Conservation (phyloP, 768 basidiomycete genomes). For the Wakefieldia striispora region DNA sequence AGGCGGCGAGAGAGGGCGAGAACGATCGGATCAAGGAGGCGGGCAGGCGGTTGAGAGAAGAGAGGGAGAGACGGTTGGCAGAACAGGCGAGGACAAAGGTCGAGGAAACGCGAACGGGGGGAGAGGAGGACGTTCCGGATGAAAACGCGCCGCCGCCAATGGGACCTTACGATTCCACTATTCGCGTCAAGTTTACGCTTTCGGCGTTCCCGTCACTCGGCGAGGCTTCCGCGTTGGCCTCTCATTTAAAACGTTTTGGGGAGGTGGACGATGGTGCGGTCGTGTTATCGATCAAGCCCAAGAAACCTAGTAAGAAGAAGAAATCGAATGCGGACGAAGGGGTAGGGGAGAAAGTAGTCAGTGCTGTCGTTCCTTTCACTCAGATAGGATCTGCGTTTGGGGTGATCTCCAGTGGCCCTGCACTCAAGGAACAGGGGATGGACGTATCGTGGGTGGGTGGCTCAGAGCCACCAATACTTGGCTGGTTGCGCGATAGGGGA, state of each 20-base stretch:
- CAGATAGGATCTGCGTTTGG: slow-evolving; percentile 76
- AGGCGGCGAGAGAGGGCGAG: slow-evolving; percentile 52
- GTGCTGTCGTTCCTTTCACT: slow-evolving; percentile 73
- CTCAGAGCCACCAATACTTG: slow-evolving; percentile 65
- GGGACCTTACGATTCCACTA: slow-evolving; percentile 71
- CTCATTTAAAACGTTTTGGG: slow-evolving; percentile 61
- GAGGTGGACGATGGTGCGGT: slow-evolving; percentile 60
- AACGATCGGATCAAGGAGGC: slow-evolving; percentile 75
- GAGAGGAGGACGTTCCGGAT: slow-evolving; percentile 34
- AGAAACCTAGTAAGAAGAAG: slow-evolving; percentile 42
- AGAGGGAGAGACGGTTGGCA: slow-evolving; percentile 54
- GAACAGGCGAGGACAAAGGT: slow-evolving; percentile 39
- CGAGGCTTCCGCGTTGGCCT: slow-evolving; percentile 19
- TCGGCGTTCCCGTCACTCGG: slow-evolving; percentile 43
- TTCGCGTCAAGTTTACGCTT: slow-evolving; percentile 67
- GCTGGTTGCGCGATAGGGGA: slow-evolving; percentile 72
- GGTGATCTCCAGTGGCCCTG: slow-evolving; percentile 61
- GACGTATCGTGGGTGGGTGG: slow-evolving; percentile 75
- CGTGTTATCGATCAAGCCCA: slow-evolving; percentile 63
- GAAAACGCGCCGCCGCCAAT: slow-evolving; percentile 56
- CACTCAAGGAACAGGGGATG: slow-evolving; percentile 54
- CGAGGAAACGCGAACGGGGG: slow-evolving; percentile 25
- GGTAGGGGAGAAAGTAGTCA: slow-evolving; percentile 53
- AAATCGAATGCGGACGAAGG: slow-evolving; percentile 40
- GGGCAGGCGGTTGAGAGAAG: slow-evolving; percentile 64